phyloP scores from a whole-genome alignment of 208 protist species.

The Wallacemonas sp. region DNA sequence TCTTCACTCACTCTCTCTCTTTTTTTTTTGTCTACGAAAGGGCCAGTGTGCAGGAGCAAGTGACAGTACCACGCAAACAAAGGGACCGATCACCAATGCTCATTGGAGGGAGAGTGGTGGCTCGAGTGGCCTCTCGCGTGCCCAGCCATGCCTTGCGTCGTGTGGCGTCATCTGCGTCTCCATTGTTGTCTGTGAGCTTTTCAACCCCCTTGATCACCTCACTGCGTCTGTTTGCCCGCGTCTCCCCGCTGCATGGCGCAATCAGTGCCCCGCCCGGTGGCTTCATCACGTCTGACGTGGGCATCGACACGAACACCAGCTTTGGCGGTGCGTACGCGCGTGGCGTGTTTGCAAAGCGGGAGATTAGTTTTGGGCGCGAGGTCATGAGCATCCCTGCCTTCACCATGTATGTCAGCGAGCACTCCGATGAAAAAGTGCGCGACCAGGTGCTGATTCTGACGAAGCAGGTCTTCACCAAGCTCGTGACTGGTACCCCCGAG shows the following conservation, averaged over 20 bases:
- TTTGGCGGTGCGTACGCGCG: slow-evolving; percentile 76
- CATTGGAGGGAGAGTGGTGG: background rate
- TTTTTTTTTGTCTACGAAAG: no score
- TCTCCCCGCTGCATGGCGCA: slow-evolving; percentile 66
- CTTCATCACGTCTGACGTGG: slow-evolving; percentile 79
- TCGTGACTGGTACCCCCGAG: slow-evolving; percentile 57
- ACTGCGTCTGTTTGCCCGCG: slow-evolving; percentile 49
- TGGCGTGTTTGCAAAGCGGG: slow-evolving; percentile 70
- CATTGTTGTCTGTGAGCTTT: background rate
- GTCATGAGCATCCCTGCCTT: slow-evolving; percentile 83
- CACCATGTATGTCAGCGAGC: slow-evolving; percentile 79
- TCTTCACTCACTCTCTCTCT: background rate
- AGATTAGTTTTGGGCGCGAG: slow-evolving; percentile 80
- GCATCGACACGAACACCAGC: slow-evolving; percentile 74
- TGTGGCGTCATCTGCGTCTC: background rate
- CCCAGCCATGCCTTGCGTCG: background rate
- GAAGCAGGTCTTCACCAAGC: slow-evolving; percentile 66
- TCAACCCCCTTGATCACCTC: slow-evolving; percentile 4
- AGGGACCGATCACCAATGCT: background rate
- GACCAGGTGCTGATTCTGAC: slow-evolving; percentile 81
- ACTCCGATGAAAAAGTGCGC: slow-evolving; percentile 42
- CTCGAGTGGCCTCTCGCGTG: background rate
- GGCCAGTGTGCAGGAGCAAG: no score
- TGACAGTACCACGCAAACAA: no score
- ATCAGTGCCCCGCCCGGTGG: slow-evolving; percentile 63